Percentiles rank a stretch among this genome's conserved stretches.
Conservation (phyloP, 2,329 filamentous ascomycete genomes). For the Aureobasidium lini region DNA sequence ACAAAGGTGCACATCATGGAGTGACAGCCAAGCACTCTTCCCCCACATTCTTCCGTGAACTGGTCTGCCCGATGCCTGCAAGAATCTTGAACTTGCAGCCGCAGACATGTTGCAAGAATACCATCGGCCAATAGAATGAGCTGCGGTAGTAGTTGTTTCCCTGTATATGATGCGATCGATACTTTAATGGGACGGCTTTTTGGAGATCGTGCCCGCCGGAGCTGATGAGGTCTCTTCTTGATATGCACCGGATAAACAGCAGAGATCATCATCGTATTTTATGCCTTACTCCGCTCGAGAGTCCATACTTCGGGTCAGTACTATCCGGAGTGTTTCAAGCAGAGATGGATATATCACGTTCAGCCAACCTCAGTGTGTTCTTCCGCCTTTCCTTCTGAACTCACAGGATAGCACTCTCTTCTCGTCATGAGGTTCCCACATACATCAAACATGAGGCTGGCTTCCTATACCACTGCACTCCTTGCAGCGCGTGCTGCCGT, state of each 20-base stretch:
- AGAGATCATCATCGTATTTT: not conserved
- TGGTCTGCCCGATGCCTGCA: not conserved
- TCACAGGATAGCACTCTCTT: not conserved
- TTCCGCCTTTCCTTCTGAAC: too few relatives aligned
- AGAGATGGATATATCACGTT: not conserved
- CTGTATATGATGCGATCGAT: not conserved
- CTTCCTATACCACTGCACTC: not conserved
- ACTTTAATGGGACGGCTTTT: not conserved
- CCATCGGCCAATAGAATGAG: not conserved
- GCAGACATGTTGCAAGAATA: not conserved
- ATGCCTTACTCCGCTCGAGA: not conserved
- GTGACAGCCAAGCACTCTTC: not conserved
- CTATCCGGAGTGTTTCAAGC: not conserved
- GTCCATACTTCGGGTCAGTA: not conserved
- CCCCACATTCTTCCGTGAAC: slow-evolving; percentile 2
- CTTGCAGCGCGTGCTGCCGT: not conserved
- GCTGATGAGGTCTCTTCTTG: not conserved
- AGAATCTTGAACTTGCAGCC: not conserved
- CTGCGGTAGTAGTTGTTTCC: not conserved
- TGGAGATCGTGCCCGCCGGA: not conserved
- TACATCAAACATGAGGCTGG: not conserved
- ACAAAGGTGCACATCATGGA: not conserved
- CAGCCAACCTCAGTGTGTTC: too few relatives aligned
- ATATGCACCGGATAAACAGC: not conserved
- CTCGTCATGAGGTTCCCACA: not conserved